Conservation (phyloP, 306 rosid species). For the Prinsepia uniflora region DNA sequence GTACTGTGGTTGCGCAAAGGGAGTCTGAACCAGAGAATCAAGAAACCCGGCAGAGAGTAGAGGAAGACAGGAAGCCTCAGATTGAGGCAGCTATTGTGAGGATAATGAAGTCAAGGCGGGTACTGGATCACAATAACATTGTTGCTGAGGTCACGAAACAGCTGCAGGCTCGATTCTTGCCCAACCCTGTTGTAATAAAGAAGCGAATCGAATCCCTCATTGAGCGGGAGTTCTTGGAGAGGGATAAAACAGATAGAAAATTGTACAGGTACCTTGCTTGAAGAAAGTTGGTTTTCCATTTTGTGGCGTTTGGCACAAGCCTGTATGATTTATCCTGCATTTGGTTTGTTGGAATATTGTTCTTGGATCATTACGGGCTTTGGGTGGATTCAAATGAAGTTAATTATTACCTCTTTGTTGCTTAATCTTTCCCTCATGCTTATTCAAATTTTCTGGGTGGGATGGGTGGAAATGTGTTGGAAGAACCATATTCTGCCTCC, state of each 20-base stretch:
- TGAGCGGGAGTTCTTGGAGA: conserved; percentile 80
- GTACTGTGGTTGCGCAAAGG: conserved; percentile 80
- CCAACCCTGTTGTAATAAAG: conserved; percentile 71
- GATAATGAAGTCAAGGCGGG: conserved; percentile 83
- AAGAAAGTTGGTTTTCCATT: neutral
- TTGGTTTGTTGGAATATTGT: conserved; percentile 24
- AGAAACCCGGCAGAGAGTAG: conserved; percentile 82
- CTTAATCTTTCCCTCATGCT: neutral
- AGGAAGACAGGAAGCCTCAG: conserved; percentile 81
- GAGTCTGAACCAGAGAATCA: conserved; percentile 81
- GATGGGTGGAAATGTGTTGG: neutral
- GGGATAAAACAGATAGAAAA: conserved; percentile 68
- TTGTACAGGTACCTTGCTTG: conserved; percentile 64
- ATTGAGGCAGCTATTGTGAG: conserved; percentile 81
- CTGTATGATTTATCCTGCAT: conserved; percentile 30
- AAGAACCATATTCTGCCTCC: neutral
- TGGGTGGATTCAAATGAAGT: conserved; percentile 22
- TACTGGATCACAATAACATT: conserved; percentile 72
- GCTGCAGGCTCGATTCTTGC: conserved; percentile 64
- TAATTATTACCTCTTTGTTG: neutral
- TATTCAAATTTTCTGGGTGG: neutral
- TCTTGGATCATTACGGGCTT: conserved; percentile 25
- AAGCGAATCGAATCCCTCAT: conserved; percentile 85
- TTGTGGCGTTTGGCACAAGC: conserved; percentile 9
- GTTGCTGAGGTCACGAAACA: conserved; percentile 79